Base-by-base conservation (phyloP, 169 alveolate genomes). In the Besnoitia besnoiti region DNA sequence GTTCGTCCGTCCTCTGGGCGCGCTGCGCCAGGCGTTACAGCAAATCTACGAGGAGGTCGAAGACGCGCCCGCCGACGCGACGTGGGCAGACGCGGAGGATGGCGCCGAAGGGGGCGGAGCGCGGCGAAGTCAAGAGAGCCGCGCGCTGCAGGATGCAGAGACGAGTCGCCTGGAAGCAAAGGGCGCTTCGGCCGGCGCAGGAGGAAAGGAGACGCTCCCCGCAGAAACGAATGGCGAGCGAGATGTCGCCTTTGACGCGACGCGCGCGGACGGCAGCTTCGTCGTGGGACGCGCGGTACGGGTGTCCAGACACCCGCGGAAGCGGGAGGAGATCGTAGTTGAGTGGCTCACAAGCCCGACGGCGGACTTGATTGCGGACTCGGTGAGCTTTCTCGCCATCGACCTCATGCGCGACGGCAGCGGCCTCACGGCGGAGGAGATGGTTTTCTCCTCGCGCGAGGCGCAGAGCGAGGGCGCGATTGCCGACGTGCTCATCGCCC, bases 311-410 rank as follows among this genome's bases (percentile, higher is more conserved):
- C 61, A 39, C 47, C 75, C 85, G 85, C 12, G 55, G 3, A 8
- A 37, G 39, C 46, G 75, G 67, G 51, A 30, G 73, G 47, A 46
- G 73, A n/a, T 82, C 21, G 89, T 39, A 24, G 73, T 82, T 42
- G 42, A 46, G 44, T 82, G 89, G 89, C 44, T 46, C 30, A 8
- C 89, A 44, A 46, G 89, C 44, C 89, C 89, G 21, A 46, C 89
- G 2, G 89, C 89, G 35, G 89, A 82, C 44, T 46, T 82, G 73
- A 35, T 82, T 24, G 90, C 90, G 35, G 79, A 47, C 35, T 33
- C 90, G 21, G 73, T 51, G 42, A n/a, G 44, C 16, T 51, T 47
- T 50, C 76, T 85, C 73, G 21, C 75, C 73, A 14, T 79, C 76
- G 79, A 67, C 75, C 62, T 82, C 44, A 40, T 82, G 35, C 89